phyloP scores from a whole-genome alignment of 2,329 filamentous ascomycete genomes.

The Verticillium zaregamsianum region DNA sequence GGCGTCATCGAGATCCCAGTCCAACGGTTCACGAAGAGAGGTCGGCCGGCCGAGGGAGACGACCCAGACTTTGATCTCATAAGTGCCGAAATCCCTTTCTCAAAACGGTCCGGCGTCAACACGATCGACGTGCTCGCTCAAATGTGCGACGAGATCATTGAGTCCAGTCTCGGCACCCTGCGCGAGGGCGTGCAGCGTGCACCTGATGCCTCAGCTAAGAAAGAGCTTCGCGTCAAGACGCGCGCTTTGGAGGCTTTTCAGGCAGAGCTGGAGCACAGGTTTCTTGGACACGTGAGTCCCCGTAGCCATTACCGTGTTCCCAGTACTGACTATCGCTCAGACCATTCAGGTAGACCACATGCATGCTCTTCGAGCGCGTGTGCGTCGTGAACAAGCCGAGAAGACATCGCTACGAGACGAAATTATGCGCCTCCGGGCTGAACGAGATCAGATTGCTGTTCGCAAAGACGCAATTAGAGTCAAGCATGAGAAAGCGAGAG shows the following conservation, averaged over 20 bases:
- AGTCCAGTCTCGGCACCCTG: slow-evolving; percentile 43
- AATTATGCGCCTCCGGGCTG: slow-evolving; percentile 53
- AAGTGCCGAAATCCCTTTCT: slow-evolving; percentile 48
- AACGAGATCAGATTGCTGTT: slow-evolving; percentile 58
- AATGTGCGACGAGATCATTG: slow-evolving; percentile 57
- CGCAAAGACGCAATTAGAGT: slow-evolving; percentile 60
- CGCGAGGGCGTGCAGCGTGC: slow-evolving; percentile 31
- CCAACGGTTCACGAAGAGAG: slow-evolving; percentile 52
- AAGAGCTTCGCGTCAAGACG: slow-evolving; percentile 51
- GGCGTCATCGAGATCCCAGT: slow-evolving; percentile 50
- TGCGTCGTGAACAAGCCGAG: slow-evolving; percentile 53
- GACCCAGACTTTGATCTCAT: slow-evolving; percentile 39
- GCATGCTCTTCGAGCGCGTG: slow-evolving; percentile 52
- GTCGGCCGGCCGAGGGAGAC: slow-evolving; percentile 34
- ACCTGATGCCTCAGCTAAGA: slow-evolving; percentile 41
- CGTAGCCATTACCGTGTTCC: too few relatives aligned
- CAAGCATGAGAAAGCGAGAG: slow-evolving; percentile 52
- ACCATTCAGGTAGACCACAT: slow-evolving; percentile 57
- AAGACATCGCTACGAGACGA: slow-evolving; percentile 54
- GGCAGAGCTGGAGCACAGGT: slow-evolving; percentile 49
- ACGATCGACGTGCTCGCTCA: slow-evolving; percentile 59
- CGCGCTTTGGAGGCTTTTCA: slow-evolving; percentile 55
- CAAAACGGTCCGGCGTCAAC: slow-evolving; percentile 52
- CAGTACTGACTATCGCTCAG: slow-evolving; percentile 20
- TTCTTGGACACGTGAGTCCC: slow-evolving; percentile 54